A percentile compares a stretch with the other conserved stretches of the same genome.
phyloP scores from a whole-genome alignment of 2,329 filamentous ascomycete species.

The Fusarium torulosum region DNA sequence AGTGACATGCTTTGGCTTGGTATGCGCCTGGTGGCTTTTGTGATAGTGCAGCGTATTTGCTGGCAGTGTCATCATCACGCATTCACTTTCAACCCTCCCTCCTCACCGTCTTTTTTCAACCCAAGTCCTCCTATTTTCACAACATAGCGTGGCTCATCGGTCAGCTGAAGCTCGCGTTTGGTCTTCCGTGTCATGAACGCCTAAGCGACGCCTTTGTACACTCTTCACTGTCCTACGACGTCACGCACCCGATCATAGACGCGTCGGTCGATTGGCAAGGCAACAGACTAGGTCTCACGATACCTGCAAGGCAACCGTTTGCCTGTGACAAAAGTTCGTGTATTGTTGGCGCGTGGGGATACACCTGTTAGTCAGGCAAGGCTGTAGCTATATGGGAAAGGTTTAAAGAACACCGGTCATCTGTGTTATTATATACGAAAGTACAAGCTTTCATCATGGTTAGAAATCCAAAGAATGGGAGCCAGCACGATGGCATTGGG shows the following conservation, averaged over 20 bases:
- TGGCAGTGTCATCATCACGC: constrained; percentile 8
- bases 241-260: not conserved
- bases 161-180: not conserved
- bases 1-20: not conserved
- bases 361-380: not conserved
- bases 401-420: no score
- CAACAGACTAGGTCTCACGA: not conserved
- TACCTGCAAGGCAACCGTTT: not conserved
- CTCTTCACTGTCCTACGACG: not conserved
- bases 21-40: constrained; percentile 8
- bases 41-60: not conserved
- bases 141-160: not conserved
- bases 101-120: constrained; percentile 3
- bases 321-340: not conserved
- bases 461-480: not conserved
- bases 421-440: not conserved
- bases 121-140: not conserved
- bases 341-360: not conserved
- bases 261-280: not conserved
- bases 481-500: not conserved
- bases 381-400: not conserved
- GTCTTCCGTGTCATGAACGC: not conserved
- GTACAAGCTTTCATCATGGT: not conserved
- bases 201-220: not conserved
- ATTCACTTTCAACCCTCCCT: constrained; percentile 10